Evolutionary conservation across 345 rosid species (phyloP).

Genomic region (sweet orange (Citrus sinensis)): DNA sequence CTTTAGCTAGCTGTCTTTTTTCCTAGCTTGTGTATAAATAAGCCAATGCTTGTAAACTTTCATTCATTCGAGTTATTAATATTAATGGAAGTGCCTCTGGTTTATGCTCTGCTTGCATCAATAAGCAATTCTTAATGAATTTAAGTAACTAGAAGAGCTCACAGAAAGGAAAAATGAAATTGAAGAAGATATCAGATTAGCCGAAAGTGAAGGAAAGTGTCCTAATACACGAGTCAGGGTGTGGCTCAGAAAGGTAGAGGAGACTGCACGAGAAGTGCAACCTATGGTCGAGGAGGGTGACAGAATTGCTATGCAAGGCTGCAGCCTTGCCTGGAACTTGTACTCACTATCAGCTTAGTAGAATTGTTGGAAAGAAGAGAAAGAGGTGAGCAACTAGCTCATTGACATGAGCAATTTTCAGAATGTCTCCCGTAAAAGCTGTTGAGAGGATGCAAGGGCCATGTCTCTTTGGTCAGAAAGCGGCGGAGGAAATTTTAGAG

Average conservation of each 20-base stretch:
- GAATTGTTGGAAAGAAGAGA: conserved; percentile 5
- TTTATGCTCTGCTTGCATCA: too few relatives aligned
- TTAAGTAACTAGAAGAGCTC: background rate
- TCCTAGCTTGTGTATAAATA: too few relatives aligned
- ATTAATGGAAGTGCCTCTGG: too few relatives aligned
- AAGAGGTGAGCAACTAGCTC: conserved; percentile 13
- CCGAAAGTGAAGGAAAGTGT: conserved; percentile 28
- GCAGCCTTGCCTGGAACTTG: conserved; percentile 6
- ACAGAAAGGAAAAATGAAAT: background rate
- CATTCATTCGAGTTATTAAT: too few relatives aligned
- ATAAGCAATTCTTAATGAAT: too few relatives aligned
- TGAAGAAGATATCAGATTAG: conserved; percentile 7
- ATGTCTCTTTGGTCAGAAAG: conserved; percentile 30
- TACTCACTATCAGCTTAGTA: conserved; percentile 14
- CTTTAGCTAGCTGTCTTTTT: too few relatives aligned
- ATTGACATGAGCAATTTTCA: conserved; percentile 18
- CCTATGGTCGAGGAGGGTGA: conserved; percentile 13
- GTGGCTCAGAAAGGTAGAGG: conserved; percentile 27
- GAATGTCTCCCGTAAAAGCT: conserved; percentile 21
- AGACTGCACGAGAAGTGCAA: conserved; percentile 16
- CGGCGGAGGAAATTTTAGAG: conserved; percentile 18
- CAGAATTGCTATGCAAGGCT: background rate
- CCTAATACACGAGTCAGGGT: conserved; percentile 10
- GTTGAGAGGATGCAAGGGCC: conserved; percentile 25
- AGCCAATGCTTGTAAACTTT: too few relatives aligned